Conservation (phyloP, 257 asterid genomes). For the Jacaranda copaia region DNA sequence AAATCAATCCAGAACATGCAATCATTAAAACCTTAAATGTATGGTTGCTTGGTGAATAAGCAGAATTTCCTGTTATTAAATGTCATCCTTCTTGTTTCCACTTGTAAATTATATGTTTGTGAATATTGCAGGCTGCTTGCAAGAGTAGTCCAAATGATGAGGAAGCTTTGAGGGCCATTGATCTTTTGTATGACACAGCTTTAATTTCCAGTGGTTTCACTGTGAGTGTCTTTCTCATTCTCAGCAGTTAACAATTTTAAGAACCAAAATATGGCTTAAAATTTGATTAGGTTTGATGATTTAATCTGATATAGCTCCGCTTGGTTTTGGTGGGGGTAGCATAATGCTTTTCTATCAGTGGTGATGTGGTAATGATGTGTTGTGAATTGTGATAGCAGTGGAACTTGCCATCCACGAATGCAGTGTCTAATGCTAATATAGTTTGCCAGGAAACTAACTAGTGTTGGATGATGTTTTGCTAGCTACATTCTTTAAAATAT, state of each 20-base stretch:
- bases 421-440: no score
- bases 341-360: neutral
- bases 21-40: slow-evolving; percentile 85
- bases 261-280: neutral
- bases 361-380: neutral
- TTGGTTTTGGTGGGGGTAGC: neutral
- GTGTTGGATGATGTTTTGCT: neutral
- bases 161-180: slow-evolving; percentile 94
- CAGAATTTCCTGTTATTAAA: neutral
- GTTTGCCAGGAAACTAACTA: neutral
- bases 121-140: slow-evolving; percentile 72
- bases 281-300: neutral
- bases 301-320: neutral
- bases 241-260: no score
- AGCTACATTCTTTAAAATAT: neutral
- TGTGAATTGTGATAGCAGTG: neutral
- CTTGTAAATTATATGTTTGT: slow-evolving; percentile 6
- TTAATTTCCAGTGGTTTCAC: slow-evolving; percentile 95
- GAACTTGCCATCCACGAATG: neutral
- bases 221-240: slow-evolving; percentile 49
- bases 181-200: slow-evolving; percentile 89
- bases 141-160: slow-evolving; percentile 77
- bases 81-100: neutral
- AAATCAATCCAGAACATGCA: slow-evolving; percentile 92
- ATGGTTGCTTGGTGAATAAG: slow-evolving; percentile 29